A percentile compares a stretch with the other conserved stretches of the same genome.
Evolutionary conservation across 306 rosid genomes (phyloP).

Genomic region (Prinsepia uniflora): DNA sequence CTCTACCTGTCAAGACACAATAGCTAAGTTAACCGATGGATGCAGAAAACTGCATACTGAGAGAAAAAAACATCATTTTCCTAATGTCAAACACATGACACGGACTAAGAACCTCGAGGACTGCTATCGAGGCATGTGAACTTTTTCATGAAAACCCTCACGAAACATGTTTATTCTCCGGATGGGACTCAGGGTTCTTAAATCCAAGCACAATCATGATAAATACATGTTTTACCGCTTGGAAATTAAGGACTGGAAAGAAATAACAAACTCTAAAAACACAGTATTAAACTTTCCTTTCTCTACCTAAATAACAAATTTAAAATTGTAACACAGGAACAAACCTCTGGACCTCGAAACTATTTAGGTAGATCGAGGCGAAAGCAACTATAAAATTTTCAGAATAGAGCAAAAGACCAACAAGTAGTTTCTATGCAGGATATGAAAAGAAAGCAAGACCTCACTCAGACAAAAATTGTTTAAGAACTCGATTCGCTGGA

Average conservation of each 20-base stretch:
- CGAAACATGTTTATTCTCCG: too few relatives aligned
- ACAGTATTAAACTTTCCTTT: too few relatives aligned
- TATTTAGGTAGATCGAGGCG: not conserved
- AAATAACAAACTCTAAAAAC: too few relatives aligned
- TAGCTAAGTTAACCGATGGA: not conserved
- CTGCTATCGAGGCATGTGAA: not conserved
- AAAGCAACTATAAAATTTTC: not conserved
- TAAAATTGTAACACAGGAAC: not conserved
- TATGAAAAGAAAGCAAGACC: not conserved
- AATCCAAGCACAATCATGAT: too few relatives aligned
- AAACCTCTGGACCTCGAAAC: not conserved
- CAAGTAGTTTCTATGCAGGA: not conserved
- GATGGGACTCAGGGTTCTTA: too few relatives aligned
- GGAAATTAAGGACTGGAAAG: too few relatives aligned
- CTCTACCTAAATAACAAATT: too few relatives aligned
- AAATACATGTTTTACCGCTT: too few relatives aligned
- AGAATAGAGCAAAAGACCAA: not conserved
- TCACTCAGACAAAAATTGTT: conserved; percentile 66
- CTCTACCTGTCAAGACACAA: conserved; percentile 10
- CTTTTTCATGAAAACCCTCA: too few relatives aligned
- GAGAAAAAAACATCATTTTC: not conserved
- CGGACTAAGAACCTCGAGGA: not conserved
- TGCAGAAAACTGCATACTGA: not conserved
- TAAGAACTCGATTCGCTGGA: conserved; percentile 11
- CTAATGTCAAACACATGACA: not conserved